Conservation (phyloP, 139 green algal species). For the Astrephomene gubernaculifera region DNA sequence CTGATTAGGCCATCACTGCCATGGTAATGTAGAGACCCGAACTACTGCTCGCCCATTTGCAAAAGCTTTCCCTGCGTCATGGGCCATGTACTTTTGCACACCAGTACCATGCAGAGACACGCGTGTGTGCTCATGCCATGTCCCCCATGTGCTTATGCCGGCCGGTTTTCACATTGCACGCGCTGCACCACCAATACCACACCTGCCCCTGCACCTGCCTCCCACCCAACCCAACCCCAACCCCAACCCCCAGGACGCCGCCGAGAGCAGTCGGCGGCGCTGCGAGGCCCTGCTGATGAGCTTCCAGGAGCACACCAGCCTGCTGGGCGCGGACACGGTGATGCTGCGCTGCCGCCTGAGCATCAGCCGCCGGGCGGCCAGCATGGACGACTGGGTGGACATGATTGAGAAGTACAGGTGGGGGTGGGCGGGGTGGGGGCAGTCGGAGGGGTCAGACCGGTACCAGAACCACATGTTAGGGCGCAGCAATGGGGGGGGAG, state of each 20-base stretch:
- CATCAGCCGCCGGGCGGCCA: background rate
- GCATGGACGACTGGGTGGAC: slow-evolving; percentile 41
- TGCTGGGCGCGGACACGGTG: slow-evolving; percentile 21
- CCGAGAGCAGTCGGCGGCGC: slow-evolving; percentile 33
- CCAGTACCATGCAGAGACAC: too few species aligned
- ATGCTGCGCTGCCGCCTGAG: slow-evolving; percentile 28
- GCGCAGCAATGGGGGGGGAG: too few species aligned
- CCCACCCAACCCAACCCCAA: background rate
- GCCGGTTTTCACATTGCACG: background rate
- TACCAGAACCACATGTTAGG: too few species aligned
- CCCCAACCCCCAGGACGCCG: slow-evolving; percentile 2
- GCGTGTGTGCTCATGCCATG: too few species aligned
- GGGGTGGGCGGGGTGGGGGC: too few species aligned
- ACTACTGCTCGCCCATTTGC: too few species aligned
- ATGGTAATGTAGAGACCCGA: too few species aligned
- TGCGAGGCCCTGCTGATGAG: slow-evolving; percentile 45
- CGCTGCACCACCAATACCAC: background rate
- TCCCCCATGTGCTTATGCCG: background rate
- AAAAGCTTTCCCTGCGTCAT: too few species aligned
- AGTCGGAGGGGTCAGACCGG: too few species aligned
- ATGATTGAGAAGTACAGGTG: slow-evolving; percentile 47
- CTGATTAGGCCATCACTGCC: too few species aligned
- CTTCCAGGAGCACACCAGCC: slow-evolving; percentile 47
- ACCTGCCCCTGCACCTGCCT: background rate
- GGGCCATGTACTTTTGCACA: too few species aligned